These are phyloP conservation scores for Strigomonas galati DNA, from an alignment of 208 protist genomes.

Conservation along the genomic window DNA sequence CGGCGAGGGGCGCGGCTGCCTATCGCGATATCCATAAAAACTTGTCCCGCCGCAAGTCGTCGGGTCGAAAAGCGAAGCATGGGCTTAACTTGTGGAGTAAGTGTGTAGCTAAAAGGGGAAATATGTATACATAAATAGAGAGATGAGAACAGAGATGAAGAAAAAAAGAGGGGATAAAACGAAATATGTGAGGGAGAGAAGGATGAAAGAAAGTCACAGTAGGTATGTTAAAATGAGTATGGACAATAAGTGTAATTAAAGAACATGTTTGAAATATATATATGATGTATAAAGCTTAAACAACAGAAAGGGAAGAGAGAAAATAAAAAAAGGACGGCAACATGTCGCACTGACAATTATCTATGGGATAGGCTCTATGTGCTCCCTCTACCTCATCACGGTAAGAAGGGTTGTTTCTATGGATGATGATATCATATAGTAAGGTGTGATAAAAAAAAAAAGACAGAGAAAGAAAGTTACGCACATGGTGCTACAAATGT, in stretches of 20 bases:
- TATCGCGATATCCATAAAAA: conserved; percentile 81
- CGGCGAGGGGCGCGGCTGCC: conserved; percentile 41
- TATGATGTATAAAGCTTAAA: conserved; percentile 5
- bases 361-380: too few species aligned
- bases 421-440: too few species aligned
- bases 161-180: conserved; percentile 13
- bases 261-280: background rate
- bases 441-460: background rate
- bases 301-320: background rate
- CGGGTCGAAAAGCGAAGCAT: conserved; percentile 37
- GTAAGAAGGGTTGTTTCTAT: too few species aligned
- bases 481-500: background rate
- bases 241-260: background rate
- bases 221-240: background rate
- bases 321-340: conserved; percentile 6
- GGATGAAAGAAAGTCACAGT: background rate
- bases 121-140: conserved; percentile 14
- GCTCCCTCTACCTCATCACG: too few species aligned
- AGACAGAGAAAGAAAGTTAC: background rate
- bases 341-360: too few species aligned
- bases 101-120: conserved; percentile 4
- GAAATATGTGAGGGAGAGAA: background rate
- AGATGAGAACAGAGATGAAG: conserved; percentile 14
- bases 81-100: background rate
- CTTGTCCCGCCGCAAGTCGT: conserved; percentile 33